Conservation (phyloP, 306 rosid genomes). For the Glycine tomentella region DNA sequence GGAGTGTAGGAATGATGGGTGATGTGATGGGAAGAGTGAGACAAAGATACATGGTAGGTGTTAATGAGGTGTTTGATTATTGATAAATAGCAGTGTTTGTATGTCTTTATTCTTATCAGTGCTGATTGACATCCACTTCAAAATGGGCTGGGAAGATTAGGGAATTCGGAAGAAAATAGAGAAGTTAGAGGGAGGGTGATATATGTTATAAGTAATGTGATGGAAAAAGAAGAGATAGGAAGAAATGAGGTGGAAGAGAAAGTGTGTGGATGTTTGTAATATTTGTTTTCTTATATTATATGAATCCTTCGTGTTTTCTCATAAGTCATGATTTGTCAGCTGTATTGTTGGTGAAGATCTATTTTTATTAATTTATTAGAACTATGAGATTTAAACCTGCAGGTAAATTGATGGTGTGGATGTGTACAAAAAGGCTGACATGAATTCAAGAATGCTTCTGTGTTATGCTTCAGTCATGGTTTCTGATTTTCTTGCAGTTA, state of each 20-base stretch:
- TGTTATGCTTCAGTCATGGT: slow-evolving; percentile 13
- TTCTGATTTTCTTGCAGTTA: neutral
- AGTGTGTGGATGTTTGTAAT: neutral
- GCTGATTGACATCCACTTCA: neutral
- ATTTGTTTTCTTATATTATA: neutral
- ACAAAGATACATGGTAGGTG: neutral
- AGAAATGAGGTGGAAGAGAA: neutral
- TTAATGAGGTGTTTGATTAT: neutral
- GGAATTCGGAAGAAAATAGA: neutral
- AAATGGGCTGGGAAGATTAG: neutral
- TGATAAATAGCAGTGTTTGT: neutral
- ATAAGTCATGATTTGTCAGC: neutral
- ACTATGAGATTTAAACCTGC: neutral
- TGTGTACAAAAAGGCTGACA: neutral
- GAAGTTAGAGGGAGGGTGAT: neutral
- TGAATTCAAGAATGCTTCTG: neutral
- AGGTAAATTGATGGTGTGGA: neutral
- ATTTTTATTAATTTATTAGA: slow-evolving; percentile 1
- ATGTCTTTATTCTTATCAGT: neutral
- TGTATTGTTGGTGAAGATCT: slow-evolving; percentile 4
- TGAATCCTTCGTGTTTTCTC: neutral
- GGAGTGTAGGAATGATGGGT: neutral
- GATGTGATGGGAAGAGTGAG: neutral
- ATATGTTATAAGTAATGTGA: neutral
- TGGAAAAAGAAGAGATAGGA: neutral